Percentiles rank a stretch among this genome's conserved stretches.
Evolutionary conservation across 73 alveolate species (phyloP).

Genomic region (Uronychia binucleata): DNA sequence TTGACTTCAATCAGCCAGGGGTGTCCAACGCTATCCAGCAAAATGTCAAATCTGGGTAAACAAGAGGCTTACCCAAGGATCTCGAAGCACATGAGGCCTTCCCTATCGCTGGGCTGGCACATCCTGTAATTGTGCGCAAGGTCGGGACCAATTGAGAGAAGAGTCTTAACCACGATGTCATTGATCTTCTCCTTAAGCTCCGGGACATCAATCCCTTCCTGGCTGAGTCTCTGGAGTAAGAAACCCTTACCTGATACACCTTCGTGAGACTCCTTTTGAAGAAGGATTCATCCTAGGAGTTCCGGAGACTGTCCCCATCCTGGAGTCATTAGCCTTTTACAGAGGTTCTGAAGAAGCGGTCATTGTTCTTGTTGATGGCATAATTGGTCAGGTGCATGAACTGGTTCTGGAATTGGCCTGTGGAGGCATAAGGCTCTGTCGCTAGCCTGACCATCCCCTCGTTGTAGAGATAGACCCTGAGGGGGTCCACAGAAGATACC

Average conservation of each 20-base stretch:
- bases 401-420: background rate
- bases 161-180: background rate
- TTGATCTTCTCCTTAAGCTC: background rate
- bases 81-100: background rate
- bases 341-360: background rate
- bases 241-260: background rate
- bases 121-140: background rate
- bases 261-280: background rate
- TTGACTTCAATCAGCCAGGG: background rate
- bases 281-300: background rate
- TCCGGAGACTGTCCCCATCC: background rate
- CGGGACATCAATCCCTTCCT: background rate
- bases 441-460: constrained; percentile 70
- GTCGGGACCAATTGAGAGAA: background rate
- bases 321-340: background rate
- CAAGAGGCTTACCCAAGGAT: background rate
- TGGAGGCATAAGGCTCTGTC: constrained; percentile 58
- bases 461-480: constrained; percentile 61
- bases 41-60: background rate
- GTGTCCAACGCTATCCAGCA: background rate
- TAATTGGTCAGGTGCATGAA: constrained; percentile 63
- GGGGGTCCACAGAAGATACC: constrained; percentile 54
- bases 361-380: constrained; percentile 50
- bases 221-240: background rate
- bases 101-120: background rate